Evolutionary conservation across 805 yeast genomes (phyloP).

Genomic region (Naumovozyma castellii): DNA sequence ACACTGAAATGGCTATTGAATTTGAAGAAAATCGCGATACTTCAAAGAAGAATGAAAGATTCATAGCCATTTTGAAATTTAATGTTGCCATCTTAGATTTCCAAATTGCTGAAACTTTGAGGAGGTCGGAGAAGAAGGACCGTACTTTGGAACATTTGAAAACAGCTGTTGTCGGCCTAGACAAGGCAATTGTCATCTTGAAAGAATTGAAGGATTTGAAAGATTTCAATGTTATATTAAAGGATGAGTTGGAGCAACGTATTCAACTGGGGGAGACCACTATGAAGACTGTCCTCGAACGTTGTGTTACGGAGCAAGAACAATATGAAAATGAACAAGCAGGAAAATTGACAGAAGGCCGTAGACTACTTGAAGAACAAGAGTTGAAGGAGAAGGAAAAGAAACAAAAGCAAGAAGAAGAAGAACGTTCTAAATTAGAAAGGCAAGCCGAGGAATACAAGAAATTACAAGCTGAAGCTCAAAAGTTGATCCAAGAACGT

Average conservation of each 20-base stretch:
- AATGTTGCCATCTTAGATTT: slow-evolving; percentile 78
- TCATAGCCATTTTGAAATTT: slow-evolving; percentile 47
- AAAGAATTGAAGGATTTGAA: slow-evolving; percentile 44
- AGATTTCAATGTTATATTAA: slow-evolving; percentile 62
- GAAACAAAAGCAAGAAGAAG: slow-evolving; percentile 41
- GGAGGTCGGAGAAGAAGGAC: slow-evolving; percentile 48
- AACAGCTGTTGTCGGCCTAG: slow-evolving; percentile 45
- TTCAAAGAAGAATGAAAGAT: slow-evolving; percentile 26
- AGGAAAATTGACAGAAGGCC: slow-evolving; percentile 64
- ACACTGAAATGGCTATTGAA: slow-evolving; percentile 47
- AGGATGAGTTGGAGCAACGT: slow-evolving; percentile 72
- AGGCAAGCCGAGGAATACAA: slow-evolving; percentile 43
- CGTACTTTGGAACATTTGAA: slow-evolving; percentile 57
- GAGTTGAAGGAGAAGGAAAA: slow-evolving; percentile 38
- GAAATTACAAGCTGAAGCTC: slow-evolving; percentile 47
- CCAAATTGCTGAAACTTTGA: slow-evolving; percentile 75
- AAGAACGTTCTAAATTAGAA: slow-evolving; percentile 35
- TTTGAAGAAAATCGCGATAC: slow-evolving; percentile 21
- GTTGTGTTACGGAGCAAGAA: slow-evolving; percentile 61
- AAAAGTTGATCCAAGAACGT: slow-evolving; percentile 50
- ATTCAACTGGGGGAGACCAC: slow-evolving; percentile 79
- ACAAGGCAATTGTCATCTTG: slow-evolving; percentile 51
- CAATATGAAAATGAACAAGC: slow-evolving; percentile 51
- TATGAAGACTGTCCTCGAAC: slow-evolving; percentile 58
- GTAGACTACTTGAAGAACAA: slow-evolving; percentile 53